Base-by-base conservation (phyloP, 2,329 filamentous ascomycete species). In the Blastomyces parvus region DNA sequence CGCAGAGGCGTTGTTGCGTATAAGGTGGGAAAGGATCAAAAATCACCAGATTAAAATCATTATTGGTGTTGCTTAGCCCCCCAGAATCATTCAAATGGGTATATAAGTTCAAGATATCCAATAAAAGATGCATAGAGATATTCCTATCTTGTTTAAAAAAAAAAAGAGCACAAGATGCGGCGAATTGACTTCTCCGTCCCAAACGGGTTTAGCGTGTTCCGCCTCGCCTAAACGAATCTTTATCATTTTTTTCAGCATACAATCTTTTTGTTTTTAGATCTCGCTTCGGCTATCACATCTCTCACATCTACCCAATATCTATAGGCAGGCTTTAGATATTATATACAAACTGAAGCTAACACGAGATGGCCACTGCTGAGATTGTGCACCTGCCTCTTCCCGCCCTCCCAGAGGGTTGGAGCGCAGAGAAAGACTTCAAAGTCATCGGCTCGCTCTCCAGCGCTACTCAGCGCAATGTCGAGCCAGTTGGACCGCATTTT, bases 401-500 rank as follows among this genome's bases (percentile, higher is more conserved):
- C 59, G 76, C 85, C 72, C 85, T 97, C 62, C 86, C 92, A 58
- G 83, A 84, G 72, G 90, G 86, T 70, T 97, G 93, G 92, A 82
- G 84, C 56, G 76, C 74, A 66, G 91, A 96, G 65, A 96, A 95
- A 78, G 90, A 95, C 78, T 96, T 97, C 84, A 94, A 94, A 81
- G 79, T 88, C 64, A 76, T 96, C 68, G 89, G 88, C 71, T 82
- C 86, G 70, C 83, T 97, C 67, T 92, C 89, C 66, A 79, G 84
- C 67, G 86, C 91, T 48, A 88, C 86, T 60, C 87, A 92, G 81
- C 88, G 94, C 74, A 93, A 89, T 75, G 87, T 99, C 72, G 94
- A 97, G 82, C 92, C 94, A 62, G 90, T 97, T 70, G 94, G 94
- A 70, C 93, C 94, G 78, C 91, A 97, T 82, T 99, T 97, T 83